phyloP scores from a whole-genome alignment of 768 basidiomycete genomes.

The Podaxis carcinomalis region DNA sequence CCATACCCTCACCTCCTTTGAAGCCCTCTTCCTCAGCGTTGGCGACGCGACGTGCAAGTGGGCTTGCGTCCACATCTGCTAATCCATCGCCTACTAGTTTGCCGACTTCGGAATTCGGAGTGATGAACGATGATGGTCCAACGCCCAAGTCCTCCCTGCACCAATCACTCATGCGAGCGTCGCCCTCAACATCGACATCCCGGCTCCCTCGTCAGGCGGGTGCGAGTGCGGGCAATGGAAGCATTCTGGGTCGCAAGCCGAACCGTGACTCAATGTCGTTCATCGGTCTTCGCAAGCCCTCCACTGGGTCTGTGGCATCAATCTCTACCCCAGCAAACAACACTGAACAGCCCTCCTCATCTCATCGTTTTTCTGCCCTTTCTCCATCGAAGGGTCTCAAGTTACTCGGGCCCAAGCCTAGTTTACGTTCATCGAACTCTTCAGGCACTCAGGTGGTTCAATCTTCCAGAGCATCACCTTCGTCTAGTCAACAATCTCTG shows the following conservation, averaged over 20 bases:
- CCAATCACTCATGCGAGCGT: conserved; percentile 58
- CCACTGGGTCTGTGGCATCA: conserved; percentile 76
- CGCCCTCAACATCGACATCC: conserved; percentile 57
- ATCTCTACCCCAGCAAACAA: conserved; percentile 46
- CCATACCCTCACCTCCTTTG: conserved; percentile 66
- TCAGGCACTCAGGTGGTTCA: conserved; percentile 46
- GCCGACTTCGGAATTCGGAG: conserved; percentile 73
- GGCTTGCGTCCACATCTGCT: conserved; percentile 44
- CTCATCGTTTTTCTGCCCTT: conserved; percentile 74
- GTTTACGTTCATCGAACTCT: conserved; percentile 51
- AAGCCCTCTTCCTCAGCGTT: conserved; percentile 48
- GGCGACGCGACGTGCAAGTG: conserved; percentile 62
- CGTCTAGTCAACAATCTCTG: conserved; percentile 68
- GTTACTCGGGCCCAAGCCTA: conserved; percentile 73
- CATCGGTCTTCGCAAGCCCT: conserved; percentile 74
- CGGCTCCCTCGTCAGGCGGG: conserved; percentile 62
- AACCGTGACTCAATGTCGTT: conserved; percentile 81
- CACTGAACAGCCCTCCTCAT: conserved; percentile 25
- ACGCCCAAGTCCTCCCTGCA: conserved; percentile 39
- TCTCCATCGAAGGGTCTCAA: conserved; percentile 85
- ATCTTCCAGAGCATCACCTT: conserved; percentile 54
- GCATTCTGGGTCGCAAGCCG: conserved; percentile 50
- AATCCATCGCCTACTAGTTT: conserved; percentile 60
- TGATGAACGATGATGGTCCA: conserved; percentile 53
- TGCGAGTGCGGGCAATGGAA: conserved; percentile 38